phyloP scores from a whole-genome alignment of 2,329 filamentous ascomycete species.

The Neofusicoccum sp. region DNA sequence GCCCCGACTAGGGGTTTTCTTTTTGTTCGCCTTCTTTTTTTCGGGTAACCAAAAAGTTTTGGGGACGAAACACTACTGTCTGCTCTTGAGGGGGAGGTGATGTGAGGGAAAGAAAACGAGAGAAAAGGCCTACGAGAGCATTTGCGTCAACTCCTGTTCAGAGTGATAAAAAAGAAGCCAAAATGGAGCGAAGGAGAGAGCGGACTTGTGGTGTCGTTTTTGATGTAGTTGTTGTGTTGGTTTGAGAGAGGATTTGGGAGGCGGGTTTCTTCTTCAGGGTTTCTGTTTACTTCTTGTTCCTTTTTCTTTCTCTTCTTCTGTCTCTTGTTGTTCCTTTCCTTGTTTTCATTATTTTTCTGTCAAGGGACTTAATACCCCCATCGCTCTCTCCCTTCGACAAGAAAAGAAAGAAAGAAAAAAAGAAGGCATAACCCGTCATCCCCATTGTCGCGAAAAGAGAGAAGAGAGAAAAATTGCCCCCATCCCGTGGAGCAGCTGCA shows the following conservation, averaged over 20 bases:
- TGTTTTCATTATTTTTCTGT: neutral
- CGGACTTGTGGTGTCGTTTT: neutral
- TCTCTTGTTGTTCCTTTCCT: neutral
- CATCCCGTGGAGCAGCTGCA: neutral
- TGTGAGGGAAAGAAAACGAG: neutral
- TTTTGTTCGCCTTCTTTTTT: constrained; percentile 2
- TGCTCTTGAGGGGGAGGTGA: constrained; percentile 6
- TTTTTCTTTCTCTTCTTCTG: neutral
- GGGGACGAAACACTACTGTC: neutral
- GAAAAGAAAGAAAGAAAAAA: constrained; percentile 14
- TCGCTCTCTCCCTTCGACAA: neutral
- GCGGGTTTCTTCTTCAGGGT: neutral
- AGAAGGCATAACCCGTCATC: constrained; percentile 6
- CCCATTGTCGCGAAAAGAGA: neutral
- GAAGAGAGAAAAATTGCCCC: neutral
- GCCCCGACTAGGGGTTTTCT: too few species aligned
- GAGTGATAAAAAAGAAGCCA: neutral
- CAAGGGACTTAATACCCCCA: constrained; percentile 8
- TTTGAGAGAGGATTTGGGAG: neutral
- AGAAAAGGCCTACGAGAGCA: neutral
- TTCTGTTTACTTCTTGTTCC: neutral
- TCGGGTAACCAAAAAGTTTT: constrained; percentile 3
- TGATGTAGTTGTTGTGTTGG: neutral
- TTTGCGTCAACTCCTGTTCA: neutral
- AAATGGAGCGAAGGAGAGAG: neutral